phyloP scores from a whole-genome alignment of 2,329 filamentous ascomycete species.

The Hypoxylon rubiginosum region DNA sequence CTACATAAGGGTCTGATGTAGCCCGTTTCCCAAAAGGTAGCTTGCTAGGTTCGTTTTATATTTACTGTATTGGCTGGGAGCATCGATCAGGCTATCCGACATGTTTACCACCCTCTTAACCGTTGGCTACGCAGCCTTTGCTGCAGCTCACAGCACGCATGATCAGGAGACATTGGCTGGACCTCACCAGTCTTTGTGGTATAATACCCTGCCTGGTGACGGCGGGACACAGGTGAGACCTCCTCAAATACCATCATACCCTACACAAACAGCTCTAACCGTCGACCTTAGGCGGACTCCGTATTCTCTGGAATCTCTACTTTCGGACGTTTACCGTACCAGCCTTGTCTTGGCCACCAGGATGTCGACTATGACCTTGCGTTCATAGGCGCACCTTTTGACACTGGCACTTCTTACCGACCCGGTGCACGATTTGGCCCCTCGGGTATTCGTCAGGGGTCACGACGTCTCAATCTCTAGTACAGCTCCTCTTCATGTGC shows the following conservation, averaged over 20 bases:
- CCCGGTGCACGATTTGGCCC: conserved; percentile 88
- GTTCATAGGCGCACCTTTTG: conserved; percentile 86
- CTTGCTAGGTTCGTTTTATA: conserved; percentile 1
- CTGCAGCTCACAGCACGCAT: conserved; percentile 70
- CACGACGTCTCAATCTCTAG: conserved; percentile 88
- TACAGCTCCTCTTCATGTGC: conserved; percentile 58
- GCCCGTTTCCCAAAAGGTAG: conserved; percentile 6
- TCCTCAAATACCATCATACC: background rate
- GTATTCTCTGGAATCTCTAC: conserved; percentile 91
- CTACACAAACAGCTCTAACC: conserved; percentile 12
- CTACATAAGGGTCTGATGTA: conserved; percentile 17
- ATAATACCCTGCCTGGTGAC: conserved; percentile 84
- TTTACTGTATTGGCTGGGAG: background rate
- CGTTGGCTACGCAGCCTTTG: conserved; percentile 63
- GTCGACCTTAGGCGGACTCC: conserved; percentile 76
- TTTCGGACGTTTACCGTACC: conserved; percentile 83
- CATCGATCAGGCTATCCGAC: conserved; percentile 15
- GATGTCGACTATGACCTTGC: conserved; percentile 85
- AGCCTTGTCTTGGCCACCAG: conserved; percentile 78
- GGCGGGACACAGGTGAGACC: conserved; percentile 79
- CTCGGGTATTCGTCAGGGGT: conserved; percentile 87
- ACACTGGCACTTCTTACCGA: conserved; percentile 87
- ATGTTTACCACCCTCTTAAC: conserved; percentile 50
- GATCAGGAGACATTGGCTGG: conserved; percentile 74
- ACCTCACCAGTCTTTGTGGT: conserved; percentile 83